These are phyloP conservation scores for Selaginella tamariscina DNA, from an alignment of 75 land plant genomes.

Conservation along the genomic window DNA sequence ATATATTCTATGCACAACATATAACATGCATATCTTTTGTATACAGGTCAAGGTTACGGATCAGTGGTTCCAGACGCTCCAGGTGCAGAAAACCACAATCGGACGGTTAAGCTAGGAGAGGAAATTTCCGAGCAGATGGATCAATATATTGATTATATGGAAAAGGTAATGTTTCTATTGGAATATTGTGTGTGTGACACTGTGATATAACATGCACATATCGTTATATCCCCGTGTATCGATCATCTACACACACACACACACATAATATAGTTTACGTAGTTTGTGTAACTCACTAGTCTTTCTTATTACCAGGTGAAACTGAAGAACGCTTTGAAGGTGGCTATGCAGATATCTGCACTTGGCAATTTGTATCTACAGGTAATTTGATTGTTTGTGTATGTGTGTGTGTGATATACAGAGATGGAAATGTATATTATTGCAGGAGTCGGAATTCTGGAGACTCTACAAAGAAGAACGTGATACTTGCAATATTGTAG, in stretches of 20 bases:
- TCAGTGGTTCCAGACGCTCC: constrained; percentile 69
- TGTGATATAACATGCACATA: background rate
- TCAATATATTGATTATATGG: constrained; percentile 84
- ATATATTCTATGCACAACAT: no score
- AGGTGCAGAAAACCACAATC: constrained; percentile 45
- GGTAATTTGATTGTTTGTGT: no score
- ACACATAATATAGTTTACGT: no score
- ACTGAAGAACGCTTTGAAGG: constrained; percentile 73
- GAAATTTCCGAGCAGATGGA: constrained; percentile 46
- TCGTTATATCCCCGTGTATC: background rate
- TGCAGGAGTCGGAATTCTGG: constrained; percentile 87
- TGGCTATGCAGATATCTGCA: constrained; percentile 74
- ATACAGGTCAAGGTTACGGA: constrained; percentile 69
- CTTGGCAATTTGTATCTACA: constrained; percentile 86
- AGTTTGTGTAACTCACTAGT: background rate
- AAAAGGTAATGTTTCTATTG: constrained; percentile 45
- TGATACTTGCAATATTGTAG: constrained; percentile 53
- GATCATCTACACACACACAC: background rate
- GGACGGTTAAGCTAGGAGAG: constrained; percentile 38
- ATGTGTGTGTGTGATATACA: no score
- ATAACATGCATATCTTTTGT: background rate
- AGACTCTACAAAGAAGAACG: constrained; percentile 80
- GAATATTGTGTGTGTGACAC: background rate
- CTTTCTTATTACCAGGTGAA: constrained; percentile 46
- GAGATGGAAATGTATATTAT: background rate